Evolutionary conservation across 2,329 filamentous ascomycete species (phyloP), one percentile per base, ranked within the genome.

Genomic region (Pyrenochaeta sp.): DNA sequence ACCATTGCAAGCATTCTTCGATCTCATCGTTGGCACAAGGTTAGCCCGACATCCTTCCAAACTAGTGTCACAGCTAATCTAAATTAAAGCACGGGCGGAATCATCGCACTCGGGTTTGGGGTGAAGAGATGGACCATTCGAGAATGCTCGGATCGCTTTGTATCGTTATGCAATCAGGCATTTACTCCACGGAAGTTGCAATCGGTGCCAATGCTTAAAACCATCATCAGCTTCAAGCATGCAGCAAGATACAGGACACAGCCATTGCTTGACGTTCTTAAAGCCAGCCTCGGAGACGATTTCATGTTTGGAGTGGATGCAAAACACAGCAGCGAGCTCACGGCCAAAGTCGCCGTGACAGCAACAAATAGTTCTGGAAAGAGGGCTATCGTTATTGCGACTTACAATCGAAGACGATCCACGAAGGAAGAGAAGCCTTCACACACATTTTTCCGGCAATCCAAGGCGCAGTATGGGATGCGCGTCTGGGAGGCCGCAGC

Each of bases 1-100:
- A 2, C 67, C 70, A 0, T 69, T 79, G 3, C 74, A 73, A 35
- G 58, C 58, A 3, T 79, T 80, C 56, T 78, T 80, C 44, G 77
- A 80, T 43, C 65, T 80, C 2, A 74, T 80, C 15, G 72, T 60
- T 3, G 60, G 60, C 10, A 61, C 55, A 5, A 60, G 58, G 59
- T 58, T 15, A 31, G 41, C 34, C n/a, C n/a, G n/a, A n/a, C n/a
- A n/a, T n/a, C n/a, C n/a, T n/a, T n/a, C n/a, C n/a, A n/a, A n/a
- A n/a, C n/a, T n/a, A n/a, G n/a, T n/a, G n/a, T n/a, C n/a, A n/a
- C n/a, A n/a, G n/a, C n/a, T n/a, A n/a, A n/a, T n/a, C n/a, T 26
- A n/a, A 14, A 19, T 34, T 9, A 9, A 39, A 68, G 73, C 26
- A 75, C 74, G 14, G 77, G 77, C 9, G 77, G 74, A 3, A 60